Evolutionary conservation across 2,329 filamentous ascomycete species (phyloP).

Genomic region (Gremmenia infestans): DNA sequence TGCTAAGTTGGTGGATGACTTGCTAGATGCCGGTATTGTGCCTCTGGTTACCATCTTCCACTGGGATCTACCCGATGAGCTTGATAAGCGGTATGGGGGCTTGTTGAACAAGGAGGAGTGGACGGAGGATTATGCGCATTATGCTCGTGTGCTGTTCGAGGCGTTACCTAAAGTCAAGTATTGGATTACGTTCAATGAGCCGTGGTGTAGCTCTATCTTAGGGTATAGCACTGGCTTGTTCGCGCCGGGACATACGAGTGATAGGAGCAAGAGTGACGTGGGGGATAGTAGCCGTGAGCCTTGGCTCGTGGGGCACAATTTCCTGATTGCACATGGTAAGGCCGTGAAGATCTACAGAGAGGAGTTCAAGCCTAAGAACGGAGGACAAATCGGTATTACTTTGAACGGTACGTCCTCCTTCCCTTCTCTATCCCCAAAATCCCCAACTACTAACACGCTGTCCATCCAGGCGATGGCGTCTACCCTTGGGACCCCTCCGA

Average conservation of each 20-base stretch:
- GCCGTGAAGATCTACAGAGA: constrained; percentile 80
- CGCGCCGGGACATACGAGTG: constrained; percentile 76
- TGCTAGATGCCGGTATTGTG: constrained; percentile 69
- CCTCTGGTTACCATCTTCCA: constrained; percentile 83
- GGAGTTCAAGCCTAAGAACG: constrained; percentile 68
- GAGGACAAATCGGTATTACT: constrained; percentile 80
- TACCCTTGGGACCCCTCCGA: constrained; percentile 80
- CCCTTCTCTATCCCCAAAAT: neutral
- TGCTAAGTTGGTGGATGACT: constrained; percentile 70
- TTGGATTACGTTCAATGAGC: constrained; percentile 91
- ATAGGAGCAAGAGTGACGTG: constrained; percentile 63
- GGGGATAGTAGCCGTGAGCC: constrained; percentile 74
- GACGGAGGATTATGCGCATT: constrained; percentile 73
- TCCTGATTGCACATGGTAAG: constrained; percentile 73
- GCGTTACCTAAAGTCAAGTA: constrained; percentile 72
- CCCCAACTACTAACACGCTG: neutral
- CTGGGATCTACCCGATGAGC: constrained; percentile 77
- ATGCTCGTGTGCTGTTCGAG: constrained; percentile 71
- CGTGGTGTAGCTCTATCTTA: constrained; percentile 77
- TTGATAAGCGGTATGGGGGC: constrained; percentile 78
- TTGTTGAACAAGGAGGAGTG: constrained; percentile 79
- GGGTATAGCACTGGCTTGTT: constrained; percentile 75
- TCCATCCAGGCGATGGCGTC: constrained; percentile 60
- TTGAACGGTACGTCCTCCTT: constrained; percentile 60
- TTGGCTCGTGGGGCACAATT: constrained; percentile 77